Percentiles rank a stretch among this genome's conserved stretches.
phyloP scores from a whole-genome alignment of 495 filamentous ascomycete genomes.

The Cercophora newfieldiana region DNA sequence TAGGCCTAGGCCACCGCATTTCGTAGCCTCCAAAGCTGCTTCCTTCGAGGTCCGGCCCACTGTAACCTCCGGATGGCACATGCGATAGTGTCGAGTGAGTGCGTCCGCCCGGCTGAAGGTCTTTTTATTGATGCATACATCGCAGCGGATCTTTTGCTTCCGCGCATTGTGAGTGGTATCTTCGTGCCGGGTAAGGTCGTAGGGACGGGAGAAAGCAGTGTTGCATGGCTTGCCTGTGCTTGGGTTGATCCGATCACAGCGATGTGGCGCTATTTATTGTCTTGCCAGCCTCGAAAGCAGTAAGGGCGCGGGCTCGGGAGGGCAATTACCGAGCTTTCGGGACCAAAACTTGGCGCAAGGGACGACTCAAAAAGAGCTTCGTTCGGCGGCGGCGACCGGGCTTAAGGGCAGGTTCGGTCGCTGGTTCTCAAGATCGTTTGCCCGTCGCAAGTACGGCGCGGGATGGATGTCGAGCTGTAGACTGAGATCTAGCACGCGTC shows the following conservation, averaged over 20 bases:
- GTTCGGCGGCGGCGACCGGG: not conserved
- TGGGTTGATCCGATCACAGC: slow-evolving; percentile 82
- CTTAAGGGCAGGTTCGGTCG: not conserved
- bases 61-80: slow-evolving; percentile 13
- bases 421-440: no score
- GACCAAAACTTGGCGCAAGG: not conserved
- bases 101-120: slow-evolving; percentile 90
- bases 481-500: not conserved
- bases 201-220: slow-evolving; percentile 92
- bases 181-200: slow-evolving; percentile 95
- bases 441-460: no score
- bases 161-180: slow-evolving; percentile 95
- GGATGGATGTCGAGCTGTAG: no score
- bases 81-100: slow-evolving; percentile 87
- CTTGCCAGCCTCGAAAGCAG: no score
- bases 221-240: slow-evolving; percentile 96
- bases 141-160: slow-evolving; percentile 93
- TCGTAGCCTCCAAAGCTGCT: no score
- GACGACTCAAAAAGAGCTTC: not conserved
- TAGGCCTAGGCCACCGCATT: no score
- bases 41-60: no score
- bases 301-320: no score
- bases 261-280: slow-evolving; percentile 31
- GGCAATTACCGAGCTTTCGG: no score
- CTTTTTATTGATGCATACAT: slow-evolving; percentile 92